These are phyloP conservation scores for Eucalyptus albens DNA, from an alignment of 345 rosid species.

Conservation along the genomic window DNA sequence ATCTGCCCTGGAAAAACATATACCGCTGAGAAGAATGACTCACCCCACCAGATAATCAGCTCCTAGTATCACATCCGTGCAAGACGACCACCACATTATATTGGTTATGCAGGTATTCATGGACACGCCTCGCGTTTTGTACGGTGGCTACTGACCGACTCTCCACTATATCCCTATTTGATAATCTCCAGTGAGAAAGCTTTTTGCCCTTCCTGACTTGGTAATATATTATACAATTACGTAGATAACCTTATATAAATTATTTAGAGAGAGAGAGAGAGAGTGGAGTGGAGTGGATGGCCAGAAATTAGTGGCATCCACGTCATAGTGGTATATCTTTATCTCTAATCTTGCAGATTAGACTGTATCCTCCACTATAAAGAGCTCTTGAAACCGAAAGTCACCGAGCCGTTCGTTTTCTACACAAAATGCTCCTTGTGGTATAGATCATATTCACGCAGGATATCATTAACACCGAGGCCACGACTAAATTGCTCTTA, in stretches of 20 bases:
- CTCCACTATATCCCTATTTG: not conserved
- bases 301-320: conserved; percentile 58
- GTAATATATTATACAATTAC: not conserved
- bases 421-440: not conserved
- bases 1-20: not conserved
- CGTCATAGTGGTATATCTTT: conserved; percentile 10
- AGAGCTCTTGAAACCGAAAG: conserved; percentile 1
- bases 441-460: not conserved
- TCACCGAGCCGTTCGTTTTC: not conserved
- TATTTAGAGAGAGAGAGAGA: not conserved
- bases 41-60: not conserved
- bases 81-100: not conserved
- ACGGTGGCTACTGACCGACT: not conserved
- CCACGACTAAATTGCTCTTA: not conserved
- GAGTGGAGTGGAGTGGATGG: conserved; percentile 26
- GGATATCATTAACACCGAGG: not conserved
- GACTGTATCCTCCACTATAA: not conserved
- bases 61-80: not conserved
- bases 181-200: not conserved
- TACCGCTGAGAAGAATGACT: not conserved
- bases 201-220: not conserved
- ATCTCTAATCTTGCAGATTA: not conserved
- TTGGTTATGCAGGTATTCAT: not conserved
- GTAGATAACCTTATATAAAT: not conserved
- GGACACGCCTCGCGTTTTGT: not conserved